Evolutionary conservation across 2,329 filamentous ascomycete species (phyloP), one percentile per base, ranked within the genome.

Genomic region (Hypoxylon sp.): DNA sequence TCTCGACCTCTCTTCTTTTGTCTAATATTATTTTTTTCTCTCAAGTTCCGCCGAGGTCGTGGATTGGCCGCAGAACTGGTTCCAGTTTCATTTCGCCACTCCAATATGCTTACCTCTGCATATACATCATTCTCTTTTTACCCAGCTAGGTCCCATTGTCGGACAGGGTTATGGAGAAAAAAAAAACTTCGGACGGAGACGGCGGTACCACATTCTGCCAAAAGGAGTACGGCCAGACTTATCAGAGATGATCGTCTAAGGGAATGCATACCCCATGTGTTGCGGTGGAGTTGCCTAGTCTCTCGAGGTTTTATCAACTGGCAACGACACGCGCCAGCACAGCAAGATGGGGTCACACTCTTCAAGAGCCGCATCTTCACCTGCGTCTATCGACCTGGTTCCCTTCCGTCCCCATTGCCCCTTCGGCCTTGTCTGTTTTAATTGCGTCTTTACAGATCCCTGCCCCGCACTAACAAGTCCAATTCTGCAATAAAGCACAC

Each of bases 281-380:
- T 80, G 81, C 80, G 80, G 87, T 89, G 87, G 87, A 88, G 86
- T 84, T 85, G 83, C 81, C 82, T 88, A 87, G 86, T 85, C 83
- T 85, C 84, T 85, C 83, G 84, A 82, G 81, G 82, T 86, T 85
- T 84, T 84, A 88, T 90, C 86, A 89, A 94, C 90, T 95, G 92
- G 92, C 87, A 87, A 89, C 86, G 86, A 91, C 86, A 85, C 84
- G 90, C 90, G 93, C 93, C 93, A 97, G 86, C 93, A 91, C 93
- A 97, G 94, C 93, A 92, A 84, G 83, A 89, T 88, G 87, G 70
- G 87, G 87, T 88, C 87, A 87, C 87, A 88, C 86, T 86, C 81
- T 86, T 77, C 74, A 84, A 89, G 87, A 89, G 88, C 88, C 88
- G 87, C 87, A 90, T 88, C 82, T 83, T 80, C 80, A 85, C 85